A percentile compares a stretch with the other conserved stretches of the same genome.
Evolutionary conservation across 108 stramenopile genomes (phyloP).

Genomic region (Cyclotella kingstonii): DNA sequence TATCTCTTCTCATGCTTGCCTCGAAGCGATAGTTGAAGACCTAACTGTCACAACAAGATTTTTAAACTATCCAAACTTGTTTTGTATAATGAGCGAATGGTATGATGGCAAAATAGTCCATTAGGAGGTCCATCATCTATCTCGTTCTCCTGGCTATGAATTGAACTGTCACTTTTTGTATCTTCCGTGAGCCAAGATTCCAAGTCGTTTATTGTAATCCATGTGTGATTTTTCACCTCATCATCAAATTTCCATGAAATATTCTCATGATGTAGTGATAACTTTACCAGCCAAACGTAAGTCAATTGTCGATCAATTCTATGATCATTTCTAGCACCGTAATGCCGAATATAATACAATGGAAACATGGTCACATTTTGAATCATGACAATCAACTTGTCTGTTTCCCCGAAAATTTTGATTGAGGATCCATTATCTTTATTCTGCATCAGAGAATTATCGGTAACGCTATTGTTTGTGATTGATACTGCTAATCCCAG

Average conservation of each 20-base stretch:
- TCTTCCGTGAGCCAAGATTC: conserved; percentile 32
- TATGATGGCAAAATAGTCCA: conserved; percentile 44
- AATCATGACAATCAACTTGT: conserved; percentile 26
- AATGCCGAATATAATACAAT: conserved; percentile 42
- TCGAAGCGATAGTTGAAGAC: too few species aligned
- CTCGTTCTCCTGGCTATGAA: background rate
- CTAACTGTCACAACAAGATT: background rate
- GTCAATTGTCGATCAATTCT: conserved; percentile 48
- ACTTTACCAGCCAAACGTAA: conserved; percentile 35
- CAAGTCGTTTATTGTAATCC: conserved; percentile 34
- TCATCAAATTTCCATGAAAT: conserved; percentile 34
- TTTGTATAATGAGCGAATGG: conserved; percentile 35
- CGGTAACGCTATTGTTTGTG: background rate
- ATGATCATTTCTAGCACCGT: conserved; percentile 38
- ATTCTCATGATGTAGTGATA: conserved; percentile 21
- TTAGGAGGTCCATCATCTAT: conserved; percentile 35
- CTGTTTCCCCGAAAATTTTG: background rate
- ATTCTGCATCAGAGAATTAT: background rate
- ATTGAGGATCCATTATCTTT: background rate
- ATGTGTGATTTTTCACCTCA: conserved; percentile 40
- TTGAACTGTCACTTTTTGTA: conserved; percentile 7
- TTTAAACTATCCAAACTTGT: conserved; percentile 23
- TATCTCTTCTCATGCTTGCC: too few species aligned
- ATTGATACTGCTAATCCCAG: conserved; percentile 15
- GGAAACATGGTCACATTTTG: conserved; percentile 36